Conservation (phyloP, 768 basidiomycete genomes). For the Leucocoprinus leucothites region DNA sequence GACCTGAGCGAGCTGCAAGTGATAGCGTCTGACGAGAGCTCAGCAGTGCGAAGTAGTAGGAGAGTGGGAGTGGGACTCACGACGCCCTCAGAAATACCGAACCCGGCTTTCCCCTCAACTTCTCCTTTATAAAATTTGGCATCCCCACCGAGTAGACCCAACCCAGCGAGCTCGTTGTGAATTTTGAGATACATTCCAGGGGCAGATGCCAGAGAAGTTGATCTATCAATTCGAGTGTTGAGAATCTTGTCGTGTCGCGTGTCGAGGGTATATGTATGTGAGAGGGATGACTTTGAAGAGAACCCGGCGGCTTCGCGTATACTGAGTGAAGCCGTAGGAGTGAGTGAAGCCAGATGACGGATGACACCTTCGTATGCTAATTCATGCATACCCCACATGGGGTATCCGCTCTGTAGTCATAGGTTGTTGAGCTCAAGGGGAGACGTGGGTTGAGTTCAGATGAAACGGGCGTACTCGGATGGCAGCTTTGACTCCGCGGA, state of each 20-base stretch:
- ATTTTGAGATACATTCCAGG: constrained; percentile 60
- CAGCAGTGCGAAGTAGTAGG: no score
- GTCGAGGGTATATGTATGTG: constrained; percentile 74
- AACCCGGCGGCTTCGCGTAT: constrained; percentile 84
- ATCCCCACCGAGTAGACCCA: constrained; percentile 60
- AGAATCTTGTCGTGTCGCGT: constrained; percentile 69
- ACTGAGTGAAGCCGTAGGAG: constrained; percentile 79
- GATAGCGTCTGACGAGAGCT: constrained; percentile 58
- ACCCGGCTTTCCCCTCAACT: constrained; percentile 59
- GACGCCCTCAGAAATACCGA: constrained; percentile 52
- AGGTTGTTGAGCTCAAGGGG: no score
- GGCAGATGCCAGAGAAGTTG: background rate
- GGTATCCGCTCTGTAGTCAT: constrained; percentile 36
- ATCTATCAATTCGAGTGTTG: constrained; percentile 38
- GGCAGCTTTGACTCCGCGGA: constrained; percentile 62
- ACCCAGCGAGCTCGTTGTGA: constrained; percentile 69
- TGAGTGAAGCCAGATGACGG: constrained; percentile 69
- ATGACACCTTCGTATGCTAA: constrained; percentile 80
- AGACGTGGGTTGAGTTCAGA: no score
- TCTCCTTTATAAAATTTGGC: constrained; percentile 75
- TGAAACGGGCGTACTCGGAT: constrained; percentile 70
- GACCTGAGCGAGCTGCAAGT: constrained; percentile 66
- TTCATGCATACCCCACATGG: constrained; percentile 58
- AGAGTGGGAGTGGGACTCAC: no score
- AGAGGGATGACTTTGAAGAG: constrained; percentile 77